phyloP scores from a whole-genome alignment of 371 early-diverging fungal genomes.

The Capillidium heterosporum region DNA sequence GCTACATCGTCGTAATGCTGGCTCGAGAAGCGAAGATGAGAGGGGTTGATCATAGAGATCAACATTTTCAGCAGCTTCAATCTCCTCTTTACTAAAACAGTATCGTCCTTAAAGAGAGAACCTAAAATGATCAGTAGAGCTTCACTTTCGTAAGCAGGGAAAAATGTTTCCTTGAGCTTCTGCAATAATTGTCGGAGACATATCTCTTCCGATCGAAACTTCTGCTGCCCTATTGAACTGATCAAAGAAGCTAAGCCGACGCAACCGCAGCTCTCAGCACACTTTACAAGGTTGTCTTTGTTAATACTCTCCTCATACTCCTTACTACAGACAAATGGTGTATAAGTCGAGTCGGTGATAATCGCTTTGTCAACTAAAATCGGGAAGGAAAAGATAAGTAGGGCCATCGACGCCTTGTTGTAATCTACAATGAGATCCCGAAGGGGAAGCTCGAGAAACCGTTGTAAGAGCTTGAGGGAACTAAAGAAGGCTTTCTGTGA shows the following conservation, averaged over 20 bases:
- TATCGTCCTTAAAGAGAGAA: slow-evolving; percentile 37
- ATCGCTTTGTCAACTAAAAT: not conserved
- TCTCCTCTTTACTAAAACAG: slow-evolving; percentile 39
- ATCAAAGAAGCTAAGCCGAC: slow-evolving; percentile 30
- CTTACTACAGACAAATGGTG: no score
- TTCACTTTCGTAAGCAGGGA: slow-evolving; percentile 34
- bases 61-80: slow-evolving; percentile 40
- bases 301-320: slow-evolving; percentile 13
- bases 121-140: slow-evolving; percentile 39
- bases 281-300: slow-evolving; percentile 23
- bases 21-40: slow-evolving; percentile 13
- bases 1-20: slow-evolving; percentile 13
- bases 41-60: slow-evolving; percentile 28
- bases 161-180: slow-evolving; percentile 39
- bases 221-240: slow-evolving; percentile 35
- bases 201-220: slow-evolving; percentile 48
- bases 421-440: slow-evolving; percentile 16
- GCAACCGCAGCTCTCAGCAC: slow-evolving; percentile 31
- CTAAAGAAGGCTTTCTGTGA: slow-evolving; percentile 1
- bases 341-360: slow-evolving; percentile 11
- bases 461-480: slow-evolving; percentile 35
- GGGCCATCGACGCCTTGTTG: slow-evolving; percentile 5
- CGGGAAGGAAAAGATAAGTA: not conserved
- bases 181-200: slow-evolving; percentile 43
- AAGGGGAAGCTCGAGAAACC: slow-evolving; percentile 40